phyloP scores from a whole-genome alignment of 1,284 basidiomycete genomes.

The Mycena sp. region DNA sequence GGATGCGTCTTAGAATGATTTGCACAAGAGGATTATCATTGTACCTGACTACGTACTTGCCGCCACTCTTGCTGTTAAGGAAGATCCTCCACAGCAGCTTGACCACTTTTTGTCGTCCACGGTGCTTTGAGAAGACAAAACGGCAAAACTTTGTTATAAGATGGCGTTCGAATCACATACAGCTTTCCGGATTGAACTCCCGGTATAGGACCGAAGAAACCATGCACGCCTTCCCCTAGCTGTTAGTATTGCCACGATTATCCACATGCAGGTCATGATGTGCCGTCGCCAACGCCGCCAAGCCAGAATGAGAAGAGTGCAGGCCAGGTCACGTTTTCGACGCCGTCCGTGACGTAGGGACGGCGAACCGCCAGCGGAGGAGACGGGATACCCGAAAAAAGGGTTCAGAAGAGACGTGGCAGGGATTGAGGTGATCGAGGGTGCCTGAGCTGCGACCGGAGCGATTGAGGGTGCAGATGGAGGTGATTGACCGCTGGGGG shows the following conservation, averaged over 20 bases:
- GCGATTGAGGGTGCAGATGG: constrained; percentile 28
- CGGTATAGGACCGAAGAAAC: constrained; percentile 10
- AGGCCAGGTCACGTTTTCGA: constrained; percentile 75
- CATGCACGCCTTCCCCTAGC: constrained; percentile 15
- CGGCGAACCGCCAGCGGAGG: constrained; percentile 48
- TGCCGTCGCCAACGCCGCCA: constrained; percentile 70
- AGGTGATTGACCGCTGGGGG: constrained; percentile 8
- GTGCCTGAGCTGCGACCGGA: constrained; percentile 34
- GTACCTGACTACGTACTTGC: too few relatives aligned
- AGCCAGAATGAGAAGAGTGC: constrained; percentile 70
- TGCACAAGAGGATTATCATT: too few relatives aligned
- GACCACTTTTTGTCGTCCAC: too few relatives aligned
- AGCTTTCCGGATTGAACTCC: constrained; percentile 2
- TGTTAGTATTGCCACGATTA: constrained; percentile 31
- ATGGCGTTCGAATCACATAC: background rate
- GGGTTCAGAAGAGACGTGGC: constrained; percentile 75
- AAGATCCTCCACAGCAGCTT: too few relatives aligned
- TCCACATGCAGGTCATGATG: constrained; percentile 46
- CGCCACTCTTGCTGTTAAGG: too few relatives aligned
- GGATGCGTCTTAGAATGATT: too few relatives aligned
- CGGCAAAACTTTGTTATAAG: background rate
- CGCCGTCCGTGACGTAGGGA: constrained; percentile 66
- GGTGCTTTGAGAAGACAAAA: background rate
- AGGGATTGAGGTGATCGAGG: constrained; percentile 47
- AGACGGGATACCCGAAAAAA: constrained; percentile 84